phyloP scores from a whole-genome alignment of 768 basidiomycete genomes.

The Neoboletus magnificus region DNA sequence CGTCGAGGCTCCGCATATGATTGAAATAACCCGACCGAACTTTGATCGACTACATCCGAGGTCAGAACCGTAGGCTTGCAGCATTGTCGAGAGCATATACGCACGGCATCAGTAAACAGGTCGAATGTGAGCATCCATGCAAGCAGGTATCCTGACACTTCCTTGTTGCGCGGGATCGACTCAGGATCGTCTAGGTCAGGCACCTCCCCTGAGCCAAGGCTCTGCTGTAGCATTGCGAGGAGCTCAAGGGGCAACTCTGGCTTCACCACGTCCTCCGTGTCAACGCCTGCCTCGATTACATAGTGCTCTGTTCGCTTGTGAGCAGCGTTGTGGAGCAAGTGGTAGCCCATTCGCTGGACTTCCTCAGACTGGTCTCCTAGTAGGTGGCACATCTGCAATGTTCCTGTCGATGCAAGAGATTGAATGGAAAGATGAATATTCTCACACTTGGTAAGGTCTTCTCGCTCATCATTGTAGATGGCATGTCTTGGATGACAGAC shows the following conservation, averaged over 20 bases:
- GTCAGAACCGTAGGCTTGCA: neutral
- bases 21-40: conserved; percentile 84
- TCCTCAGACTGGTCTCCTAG: conserved; percentile 58
- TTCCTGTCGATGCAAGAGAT: neutral
- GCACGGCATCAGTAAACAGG: conserved; percentile 76
- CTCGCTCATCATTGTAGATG: conserved; percentile 57
- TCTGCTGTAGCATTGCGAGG: conserved; percentile 55
- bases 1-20: conserved; percentile 67
- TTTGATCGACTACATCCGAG: conserved; percentile 67
- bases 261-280: conserved; percentile 53
- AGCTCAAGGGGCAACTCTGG: conserved; percentile 66
- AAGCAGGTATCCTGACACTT: conserved; percentile 66
- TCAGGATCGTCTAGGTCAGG: conserved; percentile 40
- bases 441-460: conserved; percentile 63
- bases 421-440: neutral
- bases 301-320: conserved; percentile 74
- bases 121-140: conserved; percentile 91
- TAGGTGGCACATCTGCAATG: conserved; percentile 71
- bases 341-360: conserved; percentile 78
- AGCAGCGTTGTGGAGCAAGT: conserved; percentile 66
- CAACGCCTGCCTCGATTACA: conserved; percentile 84
- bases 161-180: conserved; percentile 35
- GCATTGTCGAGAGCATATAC: conserved; percentile 26
- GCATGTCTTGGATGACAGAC: conserved; percentile 63
- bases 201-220: conserved; percentile 38